A percentile compares a stretch with the other conserved stretches of the same genome.
These are phyloP conservation scores for Nicotiana obtusifolia DNA, from an alignment of 257 asterid species.

Conservation along the genomic window DNA sequence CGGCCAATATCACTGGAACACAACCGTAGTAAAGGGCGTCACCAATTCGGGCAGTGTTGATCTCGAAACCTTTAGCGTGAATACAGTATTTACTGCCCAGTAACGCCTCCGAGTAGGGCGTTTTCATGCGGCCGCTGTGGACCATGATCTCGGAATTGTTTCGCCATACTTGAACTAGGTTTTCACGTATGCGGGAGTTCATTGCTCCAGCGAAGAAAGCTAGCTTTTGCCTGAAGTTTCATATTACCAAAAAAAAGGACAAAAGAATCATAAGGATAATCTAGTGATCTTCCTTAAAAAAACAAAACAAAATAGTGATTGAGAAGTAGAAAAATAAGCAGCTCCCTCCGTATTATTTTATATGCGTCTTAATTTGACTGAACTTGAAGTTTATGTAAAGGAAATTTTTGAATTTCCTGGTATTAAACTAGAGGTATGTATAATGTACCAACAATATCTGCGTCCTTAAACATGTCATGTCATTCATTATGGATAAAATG, in stretches of 20 bases:
- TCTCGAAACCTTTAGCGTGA: conserved; percentile 89
- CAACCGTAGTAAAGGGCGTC: conserved; percentile 85
- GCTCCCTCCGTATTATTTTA: too few relatives aligned
- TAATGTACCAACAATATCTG: too few relatives aligned
- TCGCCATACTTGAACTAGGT: conserved; percentile 39
- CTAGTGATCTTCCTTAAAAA: not conserved
- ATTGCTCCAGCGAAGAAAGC: conserved; percentile 89
- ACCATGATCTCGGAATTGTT: conserved; percentile 57
- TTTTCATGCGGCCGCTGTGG: conserved; percentile 52
- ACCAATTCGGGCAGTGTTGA: conserved; percentile 81
- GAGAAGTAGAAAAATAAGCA: not conserved
- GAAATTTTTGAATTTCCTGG: too few relatives aligned
- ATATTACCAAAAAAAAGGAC: not conserved
- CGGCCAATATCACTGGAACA: conserved; percentile 79
- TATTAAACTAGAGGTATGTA: too few relatives aligned
- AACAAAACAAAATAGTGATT: not conserved
- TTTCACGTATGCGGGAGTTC: conserved; percentile 61
- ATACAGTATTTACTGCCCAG: conserved; percentile 78
- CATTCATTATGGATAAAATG: too few relatives aligned
- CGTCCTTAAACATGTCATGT: too few relatives aligned
- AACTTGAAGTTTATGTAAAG: too few relatives aligned
- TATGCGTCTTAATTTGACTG: too few relatives aligned
- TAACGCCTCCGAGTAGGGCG: conserved; percentile 74
- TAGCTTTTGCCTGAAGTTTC: conserved; percentile 44
- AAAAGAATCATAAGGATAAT: not conserved